Percentiles rank a stretch among this genome's conserved stretches.
Evolutionary conservation across 2,329 filamentous ascomycete species (phyloP).

Genomic region (Colletotrichum plurivorum): DNA sequence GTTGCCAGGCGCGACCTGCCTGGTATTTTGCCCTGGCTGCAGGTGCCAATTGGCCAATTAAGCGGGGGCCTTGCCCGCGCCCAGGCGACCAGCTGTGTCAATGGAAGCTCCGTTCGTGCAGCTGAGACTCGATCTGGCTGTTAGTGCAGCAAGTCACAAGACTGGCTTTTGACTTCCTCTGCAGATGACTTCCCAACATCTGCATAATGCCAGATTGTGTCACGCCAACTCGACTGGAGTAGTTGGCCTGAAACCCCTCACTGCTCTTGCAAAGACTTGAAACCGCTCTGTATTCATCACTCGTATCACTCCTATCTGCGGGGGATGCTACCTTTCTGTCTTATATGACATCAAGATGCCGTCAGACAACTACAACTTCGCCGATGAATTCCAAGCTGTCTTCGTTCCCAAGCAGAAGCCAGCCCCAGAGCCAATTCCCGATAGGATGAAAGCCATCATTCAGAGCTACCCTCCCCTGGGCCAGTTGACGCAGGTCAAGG

Average conservation of each 20-base stretch:
- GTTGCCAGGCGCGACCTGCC: constrained; percentile 7
- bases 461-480: constrained; percentile 79
- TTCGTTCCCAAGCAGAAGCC: constrained; percentile 56
- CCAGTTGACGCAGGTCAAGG: constrained; percentile 75
- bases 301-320: background rate
- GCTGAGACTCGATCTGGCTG: constrained; percentile 34
- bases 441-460: constrained; percentile 55
- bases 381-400: constrained; percentile 53
- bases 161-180: constrained; percentile 35
- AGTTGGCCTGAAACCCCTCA: constrained; percentile 23
- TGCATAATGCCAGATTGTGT: constrained; percentile 17
- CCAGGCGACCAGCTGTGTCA: constrained; percentile 29
- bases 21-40: constrained; percentile 5
- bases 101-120: constrained; percentile 27
- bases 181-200: constrained; percentile 24
- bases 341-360: constrained; percentile 37
- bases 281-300: background rate
- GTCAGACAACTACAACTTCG: constrained; percentile 49
- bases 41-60: constrained; percentile 40
- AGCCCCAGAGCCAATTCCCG: constrained; percentile 44
- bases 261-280: constrained; percentile 1
- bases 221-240: constrained; percentile 11
- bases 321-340: background rate
- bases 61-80: constrained; percentile 37
- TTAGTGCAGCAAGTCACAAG: constrained; percentile 39